Base-by-base conservation (phyloP, 306 rosid species). In the Abrus pulchellus region DNA sequence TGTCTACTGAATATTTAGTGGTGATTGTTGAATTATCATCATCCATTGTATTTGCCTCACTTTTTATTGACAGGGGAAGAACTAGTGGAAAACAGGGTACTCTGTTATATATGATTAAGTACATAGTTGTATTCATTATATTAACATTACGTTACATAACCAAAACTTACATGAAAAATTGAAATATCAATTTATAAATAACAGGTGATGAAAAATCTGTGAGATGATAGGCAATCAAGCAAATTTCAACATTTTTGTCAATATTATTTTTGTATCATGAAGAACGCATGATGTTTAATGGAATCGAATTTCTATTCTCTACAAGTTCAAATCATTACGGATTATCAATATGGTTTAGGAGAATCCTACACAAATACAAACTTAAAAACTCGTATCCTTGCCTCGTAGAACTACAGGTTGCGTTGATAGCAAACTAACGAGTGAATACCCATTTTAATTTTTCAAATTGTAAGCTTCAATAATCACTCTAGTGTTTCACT, bases 61-160 rank as follows among this genome's bases (percentile, higher is more conserved):
- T 33, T 48, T 13, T 2, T 14, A 5, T 9, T 12, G 30, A 76
- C 70, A 47, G 49, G 5, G 69, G 34, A 47, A 27, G 33, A 43
- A 43, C 12, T 47, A 9, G 9, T 63, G n/a, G 5, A 27, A 38
- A 77, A 77, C 63, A 53, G 45, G 50, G 66, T 53, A 54, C 45
- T 65, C 55, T 52, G 55, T 66, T 66, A 2, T 40, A 10, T 12
- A 7, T 76, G n/a, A 55, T 6, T 28, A n/a, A 45, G 49, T n/a
- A 49, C 60, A 3, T 32, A 40, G 33, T 8, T 66, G 40, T 40
- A 13, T 32, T 61, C 34, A n/a, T 29, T 45, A 45, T 47, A 45
- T 60, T 14, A 29, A 56, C 41, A 54, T 8, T 6, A 2, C 50
- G 67, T 45, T 30, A 59, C 12, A 75, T 44, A 30, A 13, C 7